Base-by-base conservation (phyloP, 768 basidiomycete genomes). In the Saitozyma sp. region DNA sequence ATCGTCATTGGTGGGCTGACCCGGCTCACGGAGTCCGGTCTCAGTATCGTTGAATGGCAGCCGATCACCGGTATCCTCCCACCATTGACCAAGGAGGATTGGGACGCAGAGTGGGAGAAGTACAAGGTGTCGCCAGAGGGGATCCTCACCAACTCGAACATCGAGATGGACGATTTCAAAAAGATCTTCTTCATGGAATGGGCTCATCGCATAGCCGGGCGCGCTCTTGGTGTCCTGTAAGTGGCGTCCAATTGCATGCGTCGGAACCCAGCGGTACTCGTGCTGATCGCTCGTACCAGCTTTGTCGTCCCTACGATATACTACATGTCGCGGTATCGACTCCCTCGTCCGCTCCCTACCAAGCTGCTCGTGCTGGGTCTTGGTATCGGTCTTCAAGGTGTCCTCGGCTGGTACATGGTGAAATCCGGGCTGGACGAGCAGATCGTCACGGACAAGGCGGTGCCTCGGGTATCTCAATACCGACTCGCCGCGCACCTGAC, bases 371-470 rank as follows among this genome's bases (percentile, higher is more conserved):
- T 85, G 2, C 84, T 98, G 66, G 89, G 88, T 0, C 74, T 87
- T 0, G 85, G 97, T 40, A 88, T 99, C 55, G 96, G 93, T 38
- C 87, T 86, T 17, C 93, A 99, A 79, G 96, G 96, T 51, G 84
- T 85, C 17, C 83, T 99, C 17, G 96, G 96, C 37, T 99, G 96
- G 96, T 97, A 98, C 83, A 99, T 99, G 96, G 96, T 99, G 59
- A 89, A 94, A 78, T 97, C 93, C 11, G 96, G 96, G 1, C 83
- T 99, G 10, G 89, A 93, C 70, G 86, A 90, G 57, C 85, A 89
- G 10, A 82, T 91, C 57, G 84, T 97, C 81, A 84, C 87, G 7
- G 88, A 85, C 8, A 89, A 88, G 14, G 88, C 90, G 10, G 89
- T 95, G 8, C 94, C 96, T 1, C 88, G 96, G 8, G 96, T 99